A percentile compares a stretch with the other conserved stretches of the same genome.
phyloP scores from a whole-genome alignment of 2,329 filamentous ascomycete genomes.

The Fusarium sp. region DNA sequence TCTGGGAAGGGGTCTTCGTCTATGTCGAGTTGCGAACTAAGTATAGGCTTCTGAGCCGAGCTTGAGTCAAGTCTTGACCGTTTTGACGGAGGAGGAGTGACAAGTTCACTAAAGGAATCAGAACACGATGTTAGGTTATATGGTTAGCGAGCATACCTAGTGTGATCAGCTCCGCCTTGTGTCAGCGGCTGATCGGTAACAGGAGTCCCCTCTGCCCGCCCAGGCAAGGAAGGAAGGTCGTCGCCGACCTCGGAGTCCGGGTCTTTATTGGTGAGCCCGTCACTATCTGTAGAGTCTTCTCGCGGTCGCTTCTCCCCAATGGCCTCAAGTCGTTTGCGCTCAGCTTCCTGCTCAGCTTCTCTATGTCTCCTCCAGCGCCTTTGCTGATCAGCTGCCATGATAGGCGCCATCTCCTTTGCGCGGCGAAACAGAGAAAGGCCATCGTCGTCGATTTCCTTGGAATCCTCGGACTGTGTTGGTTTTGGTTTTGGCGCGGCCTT shows the following conservation, averaged over 20 bases:
- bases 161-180: constrained; percentile 20
- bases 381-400: constrained; percentile 56
- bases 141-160: constrained; percentile 36
- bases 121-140: not conserved
- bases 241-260: not conserved
- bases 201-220: constrained; percentile 1
- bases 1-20: constrained; percentile 29
- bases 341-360: constrained; percentile 36
- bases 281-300: constrained; percentile 31
- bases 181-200: constrained; percentile 24
- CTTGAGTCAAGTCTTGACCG: constrained; percentile 47
- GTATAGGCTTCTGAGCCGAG: constrained; percentile 32
- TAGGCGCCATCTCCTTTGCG: constrained; percentile 61
- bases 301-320: constrained; percentile 38
- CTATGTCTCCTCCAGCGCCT: constrained; percentile 44
- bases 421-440: constrained; percentile 63
- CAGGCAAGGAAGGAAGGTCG: not conserved
- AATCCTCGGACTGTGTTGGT: constrained; percentile 28
- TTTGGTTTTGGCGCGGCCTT: constrained; percentile 48
- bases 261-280: constrained; percentile 4
- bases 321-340: constrained; percentile 27
- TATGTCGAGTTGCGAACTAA: constrained; percentile 27
- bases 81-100: constrained; percentile 55
- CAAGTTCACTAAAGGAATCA: constrained; percentile 48
- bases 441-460: constrained; percentile 47